Conservation (phyloP, 106 monocot species). For the Agapanthus africanus region DNA sequence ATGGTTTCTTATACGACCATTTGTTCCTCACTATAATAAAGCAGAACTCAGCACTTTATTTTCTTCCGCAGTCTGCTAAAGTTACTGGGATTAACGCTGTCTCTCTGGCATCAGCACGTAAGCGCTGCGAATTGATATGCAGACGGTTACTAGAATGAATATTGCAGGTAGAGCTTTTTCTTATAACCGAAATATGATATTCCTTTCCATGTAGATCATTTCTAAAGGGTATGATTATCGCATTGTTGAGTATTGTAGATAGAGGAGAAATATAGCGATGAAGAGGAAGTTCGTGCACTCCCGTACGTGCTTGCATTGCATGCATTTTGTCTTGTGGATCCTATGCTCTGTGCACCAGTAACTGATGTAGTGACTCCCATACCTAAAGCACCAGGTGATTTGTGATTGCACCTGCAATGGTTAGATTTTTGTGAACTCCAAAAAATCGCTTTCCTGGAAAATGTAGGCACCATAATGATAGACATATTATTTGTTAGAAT, state of each 20-base stretch:
- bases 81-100: constrained; percentile 60
- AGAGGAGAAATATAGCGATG: constrained; percentile 57
- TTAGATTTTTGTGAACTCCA: not conserved
- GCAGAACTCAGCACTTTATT: constrained; percentile 83
- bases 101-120: constrained; percentile 65
- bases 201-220: not conserved
- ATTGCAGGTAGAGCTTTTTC: constrained; percentile 70
- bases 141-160: constrained; percentile 85
- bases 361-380: constrained; percentile 91
- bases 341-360: constrained; percentile 72
- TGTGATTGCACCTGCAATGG: constrained; percentile 18
- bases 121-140: constrained; percentile 88
- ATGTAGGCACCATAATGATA: not conserved
- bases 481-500: not conserved
- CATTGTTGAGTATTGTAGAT: constrained; percentile 42
- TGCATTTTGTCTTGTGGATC: constrained; percentile 96
- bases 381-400: constrained; percentile 88
- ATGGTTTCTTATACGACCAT: no score
- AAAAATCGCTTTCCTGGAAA: not conserved
- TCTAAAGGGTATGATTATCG: not conserved
- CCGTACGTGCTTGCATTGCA: constrained; percentile 92
- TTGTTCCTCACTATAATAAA: constrained; percentile 79
- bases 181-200: not conserved
- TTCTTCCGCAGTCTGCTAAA: constrained; percentile 90
- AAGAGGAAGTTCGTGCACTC: constrained; percentile 68